Base-by-base conservation (phyloP, 2,329 filamentous ascomycete species). In the Botrytis hyacinthi region DNA sequence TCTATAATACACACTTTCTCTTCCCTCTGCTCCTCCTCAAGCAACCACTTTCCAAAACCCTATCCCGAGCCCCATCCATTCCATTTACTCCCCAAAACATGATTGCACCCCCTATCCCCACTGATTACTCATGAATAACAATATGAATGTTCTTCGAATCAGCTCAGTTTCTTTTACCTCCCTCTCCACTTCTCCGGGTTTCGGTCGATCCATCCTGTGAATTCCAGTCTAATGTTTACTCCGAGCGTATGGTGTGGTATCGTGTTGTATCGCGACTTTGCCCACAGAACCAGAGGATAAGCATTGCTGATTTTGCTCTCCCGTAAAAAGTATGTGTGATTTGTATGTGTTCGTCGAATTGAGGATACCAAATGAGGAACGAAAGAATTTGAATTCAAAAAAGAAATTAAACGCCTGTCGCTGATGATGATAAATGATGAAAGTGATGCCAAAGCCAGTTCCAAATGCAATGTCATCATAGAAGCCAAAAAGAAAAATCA, bases 1-100 rank as follows among this genome's bases (percentile, higher is more conserved):
- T 68, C 66, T 68, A 68, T 57, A 68, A 68, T 68, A 68, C 66
- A 57, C 66, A 68, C 66, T 68, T 68, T 68, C 66, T 68, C 66
- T 42, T 68, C 66, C 66, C 63, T 20, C 66, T 29, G 37, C 46
- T 40, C 46, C 32, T 29, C 26, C 66, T 54, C 35, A 26, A 29
- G 26, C 66, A 68, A 37, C 32, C 46, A 22, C 61, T 46, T 40
- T 54, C 32, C 46, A 18, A 57, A 29, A 57, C 18, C n/a, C 66
- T 22, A 8, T 42, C 66, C 66, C 37, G 42, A 57, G 42, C 35
- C 48, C 65, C 65, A 57, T 32, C 48, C 48, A 68, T 68, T 18
- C 48, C 26, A 54, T 57, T 68, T 48, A 68, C 66, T 68, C 66
- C 48, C 18, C 48, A 26, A 57, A 68, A 42, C 66, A 57, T 57